These are phyloP conservation scores for Zizania palustris DNA, from an alignment of 202 grass and related monocot species.

Conservation along the genomic window DNA sequence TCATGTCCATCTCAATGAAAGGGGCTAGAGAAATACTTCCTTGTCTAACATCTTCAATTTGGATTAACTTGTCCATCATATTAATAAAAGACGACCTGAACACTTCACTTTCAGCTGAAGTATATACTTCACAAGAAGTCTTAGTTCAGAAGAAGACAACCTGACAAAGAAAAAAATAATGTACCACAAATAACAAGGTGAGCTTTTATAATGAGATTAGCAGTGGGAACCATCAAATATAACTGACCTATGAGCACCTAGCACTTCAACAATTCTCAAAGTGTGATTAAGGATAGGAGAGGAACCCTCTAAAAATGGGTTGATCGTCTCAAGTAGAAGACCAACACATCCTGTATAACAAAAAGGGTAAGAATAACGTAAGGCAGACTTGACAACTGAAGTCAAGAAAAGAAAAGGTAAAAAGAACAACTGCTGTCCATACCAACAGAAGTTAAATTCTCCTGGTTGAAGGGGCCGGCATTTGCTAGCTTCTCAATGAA, in stretches of 20 bases:
- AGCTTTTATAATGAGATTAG: constrained; percentile 19
- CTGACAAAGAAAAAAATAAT: constrained; percentile 46
- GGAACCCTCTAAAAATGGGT: constrained; percentile 83
- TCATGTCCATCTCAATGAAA: constrained; percentile 98
- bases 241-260: constrained; percentile 93
- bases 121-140: constrained; percentile 82
- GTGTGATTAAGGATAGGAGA: constrained; percentile 94
- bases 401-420: constrained; percentile 32
- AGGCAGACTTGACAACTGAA: constrained; percentile 37
- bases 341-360: constrained; percentile 77
- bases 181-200: constrained; percentile 26
- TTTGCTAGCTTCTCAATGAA: constrained; percentile 92
- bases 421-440: constrained; percentile 42
- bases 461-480: constrained; percentile 89
- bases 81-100: constrained; percentile 87
- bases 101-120: constrained; percentile 90
- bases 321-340: constrained; percentile 93
- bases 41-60: constrained; percentile 83
- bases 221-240: constrained; percentile 33
- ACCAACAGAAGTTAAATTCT: constrained; percentile 99
- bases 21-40: constrained; percentile 83
- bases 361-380: constrained; percentile 49
- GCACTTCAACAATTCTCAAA: constrained; percentile 86
- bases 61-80: constrained; percentile 96
- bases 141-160: constrained; percentile 93